phyloP scores from a whole-genome alignment of 352 stramenopile genomes.

The Globisporangium abappressorium region DNA sequence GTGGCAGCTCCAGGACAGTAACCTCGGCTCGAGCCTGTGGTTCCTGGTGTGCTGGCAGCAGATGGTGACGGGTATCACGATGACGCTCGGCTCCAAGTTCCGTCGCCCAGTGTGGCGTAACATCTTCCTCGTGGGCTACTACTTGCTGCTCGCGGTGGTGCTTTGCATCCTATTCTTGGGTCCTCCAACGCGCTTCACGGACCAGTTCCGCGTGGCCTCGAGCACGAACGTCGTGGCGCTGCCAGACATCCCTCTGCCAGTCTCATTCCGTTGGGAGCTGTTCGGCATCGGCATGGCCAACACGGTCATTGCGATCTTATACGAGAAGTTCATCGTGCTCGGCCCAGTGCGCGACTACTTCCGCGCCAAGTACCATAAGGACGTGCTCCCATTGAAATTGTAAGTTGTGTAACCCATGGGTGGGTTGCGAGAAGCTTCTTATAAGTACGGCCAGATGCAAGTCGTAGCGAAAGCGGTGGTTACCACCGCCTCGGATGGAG shows the following conservation, averaged over 20 bases:
- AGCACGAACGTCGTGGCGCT: slow-evolving; percentile 71
- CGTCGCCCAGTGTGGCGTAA: slow-evolving; percentile 61
- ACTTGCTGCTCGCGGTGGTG: slow-evolving; percentile 49
- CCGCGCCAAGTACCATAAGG: slow-evolving; percentile 62
- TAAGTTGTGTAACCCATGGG: slow-evolving; percentile 23
- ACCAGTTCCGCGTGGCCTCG: slow-evolving; percentile 72
- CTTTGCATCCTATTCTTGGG: slow-evolving; percentile 55
- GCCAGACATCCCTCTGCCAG: slow-evolving; percentile 63
- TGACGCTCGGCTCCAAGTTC: slow-evolving; percentile 65
- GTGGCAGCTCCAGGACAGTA: slow-evolving; percentile 73
- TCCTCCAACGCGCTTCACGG: slow-evolving; percentile 49
- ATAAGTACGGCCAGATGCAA: slow-evolving; percentile 14
- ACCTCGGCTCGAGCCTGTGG: slow-evolving; percentile 57
- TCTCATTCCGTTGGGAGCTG: slow-evolving; percentile 58
- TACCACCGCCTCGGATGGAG: background rate
- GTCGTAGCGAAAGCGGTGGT: slow-evolving; percentile 8
- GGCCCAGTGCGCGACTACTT: slow-evolving; percentile 65
- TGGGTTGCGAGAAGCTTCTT: background rate
- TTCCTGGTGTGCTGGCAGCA: slow-evolving; percentile 68
- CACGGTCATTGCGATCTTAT: slow-evolving; percentile 49
- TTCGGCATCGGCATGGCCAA: slow-evolving; percentile 60
- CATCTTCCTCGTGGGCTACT: slow-evolving; percentile 64
- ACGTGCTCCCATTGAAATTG: slow-evolving; percentile 57
- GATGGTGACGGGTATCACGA: slow-evolving; percentile 59
- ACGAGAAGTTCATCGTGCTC: slow-evolving; percentile 63